Percentiles rank a stretch among this genome's conserved stretches.
These are phyloP conservation scores for Fusarium kyushuense DNA, from an alignment of 2,329 filamentous ascomycete genomes.

Conservation along the genomic window DNA sequence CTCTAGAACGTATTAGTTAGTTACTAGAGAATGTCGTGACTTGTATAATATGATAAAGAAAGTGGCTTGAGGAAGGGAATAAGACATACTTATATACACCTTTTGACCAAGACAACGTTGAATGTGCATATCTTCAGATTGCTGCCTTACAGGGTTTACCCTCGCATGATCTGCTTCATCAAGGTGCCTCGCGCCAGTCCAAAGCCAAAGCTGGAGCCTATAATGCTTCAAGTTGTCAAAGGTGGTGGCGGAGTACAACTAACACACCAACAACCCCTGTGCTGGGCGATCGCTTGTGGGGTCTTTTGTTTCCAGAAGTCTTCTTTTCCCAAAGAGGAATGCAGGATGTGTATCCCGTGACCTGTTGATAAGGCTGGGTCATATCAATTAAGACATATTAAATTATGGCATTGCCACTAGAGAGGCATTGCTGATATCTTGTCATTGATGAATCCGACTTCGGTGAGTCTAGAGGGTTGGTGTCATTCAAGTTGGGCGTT, in stretches of 20 bases:
- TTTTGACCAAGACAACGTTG: neutral
- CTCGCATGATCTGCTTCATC: neutral
- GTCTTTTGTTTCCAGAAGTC: conserved; percentile 24
- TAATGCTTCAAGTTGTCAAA: neutral
- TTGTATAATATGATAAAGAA: conserved; percentile 1
- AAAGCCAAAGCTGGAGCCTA: neutral
- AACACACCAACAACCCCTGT: neutral
- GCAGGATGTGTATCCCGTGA: conserved; percentile 25
- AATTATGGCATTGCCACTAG: conserved; percentile 8
- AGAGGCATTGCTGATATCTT: neutral
- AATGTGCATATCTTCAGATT: conserved; percentile 1
- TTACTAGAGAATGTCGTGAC: conserved; percentile 6
- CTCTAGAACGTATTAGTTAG: conserved; percentile 12
- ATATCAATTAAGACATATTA: neutral
- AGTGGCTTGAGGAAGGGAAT: conserved; percentile 6
- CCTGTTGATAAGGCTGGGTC: neutral
- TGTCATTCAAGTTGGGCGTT: neutral
- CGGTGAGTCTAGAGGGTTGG: neutral
- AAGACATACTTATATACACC: conserved; percentile 28
- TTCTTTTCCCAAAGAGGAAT: conserved; percentile 23
- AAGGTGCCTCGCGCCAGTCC: conserved; percentile 16
- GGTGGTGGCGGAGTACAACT: conserved; percentile 25
- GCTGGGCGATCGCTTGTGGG: conserved; percentile 1
- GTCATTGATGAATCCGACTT: neutral
- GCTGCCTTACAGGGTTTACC: conserved; percentile 7